Evolutionary conservation across 2,329 filamentous ascomycete species (phyloP).

Genomic region (Diaporthe ampelina): DNA sequence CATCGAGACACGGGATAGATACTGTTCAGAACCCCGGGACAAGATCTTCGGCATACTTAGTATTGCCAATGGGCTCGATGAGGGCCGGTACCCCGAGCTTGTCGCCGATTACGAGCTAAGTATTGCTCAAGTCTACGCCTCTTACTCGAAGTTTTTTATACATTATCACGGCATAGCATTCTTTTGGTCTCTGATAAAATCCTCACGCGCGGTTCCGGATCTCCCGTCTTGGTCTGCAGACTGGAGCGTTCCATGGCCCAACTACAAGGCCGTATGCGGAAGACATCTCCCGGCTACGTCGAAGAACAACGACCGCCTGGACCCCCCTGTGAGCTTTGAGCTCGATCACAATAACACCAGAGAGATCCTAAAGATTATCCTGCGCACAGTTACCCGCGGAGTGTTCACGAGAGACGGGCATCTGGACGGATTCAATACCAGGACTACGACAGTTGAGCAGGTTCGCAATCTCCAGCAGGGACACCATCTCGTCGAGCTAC

Average conservation of each 20-base stretch:
- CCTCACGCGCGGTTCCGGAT: neutral
- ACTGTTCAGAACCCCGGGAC: neutral
- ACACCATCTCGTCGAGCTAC: neutral
- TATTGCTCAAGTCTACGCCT: neutral
- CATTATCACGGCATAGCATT: neutral
- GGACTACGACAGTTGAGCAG: neutral
- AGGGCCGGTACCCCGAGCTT: neutral
- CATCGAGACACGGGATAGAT: neutral
- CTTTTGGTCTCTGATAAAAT: slow-evolving; percentile 8
- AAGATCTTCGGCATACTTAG: neutral
- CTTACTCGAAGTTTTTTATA: neutral
- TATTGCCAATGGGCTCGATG: neutral
- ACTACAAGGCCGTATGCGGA: neutral
- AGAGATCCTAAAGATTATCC: neutral
- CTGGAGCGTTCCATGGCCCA: neutral
- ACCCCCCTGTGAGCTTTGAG: neutral
- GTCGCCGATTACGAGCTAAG: neutral
- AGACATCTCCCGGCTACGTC: slow-evolving; percentile 1
- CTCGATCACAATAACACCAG: neutral
- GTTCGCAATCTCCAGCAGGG: neutral
- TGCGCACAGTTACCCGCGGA: neutral
- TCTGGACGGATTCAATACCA: neutral
- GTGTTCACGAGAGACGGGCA: slow-evolving; percentile 2
- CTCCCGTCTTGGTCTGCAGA: slow-evolving; percentile 4
- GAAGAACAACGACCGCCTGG: neutral